A percentile compares a stretch with the other conserved stretches of the same genome.
Evolutionary conservation across 768 basidiomycete species (phyloP).

Genomic region (Suillus decipiens): DNA sequence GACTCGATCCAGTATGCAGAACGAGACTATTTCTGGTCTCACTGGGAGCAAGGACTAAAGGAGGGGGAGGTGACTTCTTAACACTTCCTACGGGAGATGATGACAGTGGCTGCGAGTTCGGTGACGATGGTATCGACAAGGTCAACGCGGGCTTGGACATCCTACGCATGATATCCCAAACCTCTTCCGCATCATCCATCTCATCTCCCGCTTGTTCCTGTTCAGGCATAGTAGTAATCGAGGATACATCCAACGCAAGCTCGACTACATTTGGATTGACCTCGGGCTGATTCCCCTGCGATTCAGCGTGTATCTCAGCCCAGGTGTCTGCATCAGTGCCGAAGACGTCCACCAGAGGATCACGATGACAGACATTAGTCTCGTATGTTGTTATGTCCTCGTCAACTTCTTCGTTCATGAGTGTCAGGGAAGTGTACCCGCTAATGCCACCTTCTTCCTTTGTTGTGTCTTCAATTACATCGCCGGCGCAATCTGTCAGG

Average conservation of each 20-base stretch:
- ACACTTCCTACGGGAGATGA: constrained; percentile 33
- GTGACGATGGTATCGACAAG: constrained; percentile 44
- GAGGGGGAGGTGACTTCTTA: constrained; percentile 56
- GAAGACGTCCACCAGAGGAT: constrained; percentile 64
- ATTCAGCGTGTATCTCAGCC: constrained; percentile 50
- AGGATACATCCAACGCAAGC: constrained; percentile 50
- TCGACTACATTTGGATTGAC: constrained; percentile 51
- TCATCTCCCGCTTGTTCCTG: constrained; percentile 21
- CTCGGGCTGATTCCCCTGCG: constrained; percentile 27
- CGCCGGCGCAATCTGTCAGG: constrained; percentile 30
- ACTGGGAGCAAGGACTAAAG: constrained; percentile 51
- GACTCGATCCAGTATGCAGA: constrained; percentile 39
- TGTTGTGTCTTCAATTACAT: constrained; percentile 34
- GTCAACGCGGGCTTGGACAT: constrained; percentile 39
- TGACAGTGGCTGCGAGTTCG: constrained; percentile 36
- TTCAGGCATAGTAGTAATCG: constrained; percentile 32
- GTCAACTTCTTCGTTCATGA: constrained; percentile 29
- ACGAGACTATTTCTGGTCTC: constrained; percentile 31
- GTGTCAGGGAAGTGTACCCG: constrained; percentile 31
- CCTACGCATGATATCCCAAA: constrained; percentile 39
- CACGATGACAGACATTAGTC: constrained; percentile 36
- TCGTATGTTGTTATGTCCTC: constrained; percentile 44
- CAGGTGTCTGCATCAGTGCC: constrained; percentile 67
- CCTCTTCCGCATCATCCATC: constrained; percentile 36
- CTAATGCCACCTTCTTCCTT: constrained; percentile 2